Percentiles rank a stretch among this genome's conserved stretches.
Conservation (phyloP, 306 rosid genomes). For the Mucuna pruriens region DNA sequence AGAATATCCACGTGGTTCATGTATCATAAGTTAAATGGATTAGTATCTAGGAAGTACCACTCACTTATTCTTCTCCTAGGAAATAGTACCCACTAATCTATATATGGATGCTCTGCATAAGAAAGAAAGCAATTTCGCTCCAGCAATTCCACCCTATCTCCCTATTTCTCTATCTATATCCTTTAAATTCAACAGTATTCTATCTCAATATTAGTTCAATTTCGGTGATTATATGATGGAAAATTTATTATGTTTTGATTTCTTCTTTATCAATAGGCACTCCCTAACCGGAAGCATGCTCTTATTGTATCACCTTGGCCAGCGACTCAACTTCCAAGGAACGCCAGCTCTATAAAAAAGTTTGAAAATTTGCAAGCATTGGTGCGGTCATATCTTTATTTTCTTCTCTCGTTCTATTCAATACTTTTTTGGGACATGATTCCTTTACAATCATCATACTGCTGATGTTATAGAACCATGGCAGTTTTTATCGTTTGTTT, state of each 20-base stretch:
- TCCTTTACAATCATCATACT: neutral
- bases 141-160: neutral
- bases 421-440: slow-evolving; percentile 11
- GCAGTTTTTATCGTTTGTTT: neutral
- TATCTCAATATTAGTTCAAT: neutral
- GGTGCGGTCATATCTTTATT: slow-evolving; percentile 55
- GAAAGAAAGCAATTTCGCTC: neutral
- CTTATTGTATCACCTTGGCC: slow-evolving; percentile 92
- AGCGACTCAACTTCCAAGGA: slow-evolving; percentile 73
- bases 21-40: neutral
- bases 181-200: neutral
- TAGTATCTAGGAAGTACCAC: neutral
- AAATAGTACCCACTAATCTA: neutral
- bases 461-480: slow-evolving; percentile 8
- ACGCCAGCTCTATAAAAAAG: slow-evolving; percentile 64
- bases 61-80: neutral
- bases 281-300: slow-evolving; percentile 79
- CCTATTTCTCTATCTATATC: neutral
- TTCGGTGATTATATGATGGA: neutral
- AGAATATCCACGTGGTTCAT: neutral
- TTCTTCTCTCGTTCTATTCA: slow-evolving; percentile 27
- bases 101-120: neutral
- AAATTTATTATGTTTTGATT: neutral
- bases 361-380: slow-evolving; percentile 88
- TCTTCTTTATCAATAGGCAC: slow-evolving; percentile 63